A percentile compares a stretch with the other conserved stretches of the same genome.
phyloP scores from a whole-genome alignment of 495 filamentous ascomycete species.

The Beverwykella pulmonaria region DNA sequence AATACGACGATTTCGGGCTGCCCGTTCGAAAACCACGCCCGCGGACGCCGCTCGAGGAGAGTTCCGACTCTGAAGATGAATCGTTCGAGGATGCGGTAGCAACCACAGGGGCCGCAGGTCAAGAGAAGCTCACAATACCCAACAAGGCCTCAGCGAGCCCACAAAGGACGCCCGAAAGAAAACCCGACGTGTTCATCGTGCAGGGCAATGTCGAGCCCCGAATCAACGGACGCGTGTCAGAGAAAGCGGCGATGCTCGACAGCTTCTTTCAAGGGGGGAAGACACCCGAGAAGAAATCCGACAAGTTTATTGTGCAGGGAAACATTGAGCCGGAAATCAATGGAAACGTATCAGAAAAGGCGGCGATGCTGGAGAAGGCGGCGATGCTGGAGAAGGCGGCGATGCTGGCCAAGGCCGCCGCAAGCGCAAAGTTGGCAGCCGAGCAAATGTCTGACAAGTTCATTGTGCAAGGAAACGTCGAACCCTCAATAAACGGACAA shows the following conservation, averaged over 20 bases:
- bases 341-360: constrained; percentile 2
- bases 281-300: neutral
- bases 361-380: constrained; percentile 9
- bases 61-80: constrained; percentile 27
- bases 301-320: neutral
- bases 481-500: constrained; percentile 6
- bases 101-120: constrained; percentile 13
- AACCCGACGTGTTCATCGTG: neutral
- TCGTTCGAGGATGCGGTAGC: constrained; percentile 20
- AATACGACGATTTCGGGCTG: constrained; percentile 47
- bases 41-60: constrained; percentile 20
- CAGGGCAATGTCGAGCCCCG: neutral
- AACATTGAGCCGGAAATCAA: neutral
- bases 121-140: constrained; percentile 16
- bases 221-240: constrained; percentile 5
- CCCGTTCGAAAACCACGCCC: constrained; percentile 37
- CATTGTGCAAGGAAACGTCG: neutral
- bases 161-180: neutral
- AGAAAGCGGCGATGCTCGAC: neutral
- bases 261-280: too few species aligned
- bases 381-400: constrained; percentile 12
- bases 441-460: neutral
- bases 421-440: neutral
- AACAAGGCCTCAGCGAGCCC: neutral
- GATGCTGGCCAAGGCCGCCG: neutral